A percentile compares a stretch with the other conserved stretches of the same genome.
phyloP scores from a whole-genome alignment of 495 filamentous ascomycete species.

The Neurospora sp. region DNA sequence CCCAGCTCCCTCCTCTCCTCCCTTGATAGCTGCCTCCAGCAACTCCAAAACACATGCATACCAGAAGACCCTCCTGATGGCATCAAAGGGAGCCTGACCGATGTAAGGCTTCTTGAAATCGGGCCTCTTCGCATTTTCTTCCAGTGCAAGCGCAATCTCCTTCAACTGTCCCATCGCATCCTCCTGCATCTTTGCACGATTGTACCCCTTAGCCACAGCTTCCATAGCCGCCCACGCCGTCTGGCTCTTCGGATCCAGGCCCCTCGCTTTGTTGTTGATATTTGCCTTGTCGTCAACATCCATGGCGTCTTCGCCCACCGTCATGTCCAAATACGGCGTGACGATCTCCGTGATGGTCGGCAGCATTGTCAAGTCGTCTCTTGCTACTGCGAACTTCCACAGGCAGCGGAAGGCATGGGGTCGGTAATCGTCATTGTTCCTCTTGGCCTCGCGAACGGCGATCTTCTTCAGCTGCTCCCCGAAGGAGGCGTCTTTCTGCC shows the following conservation, averaged over 20 bases:
- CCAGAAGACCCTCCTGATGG: conserved; percentile 24
- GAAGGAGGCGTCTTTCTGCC: conserved; percentile 39
- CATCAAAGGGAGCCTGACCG: conserved; percentile 11
- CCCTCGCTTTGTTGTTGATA: conserved; percentile 20
- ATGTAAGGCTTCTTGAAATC: conserved; percentile 18
- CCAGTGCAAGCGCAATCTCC: conserved; percentile 19
- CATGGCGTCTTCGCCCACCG: conserved; percentile 51
- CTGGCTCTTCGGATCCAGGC: conserved; percentile 22
- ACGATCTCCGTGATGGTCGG: conserved; percentile 56
- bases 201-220: conserved; percentile 31
- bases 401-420: conserved; percentile 64
- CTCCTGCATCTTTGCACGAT: conserved; percentile 24
- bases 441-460: conserved; percentile 75
- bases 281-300: conserved; percentile 34
- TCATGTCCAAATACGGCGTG: conserved; percentile 44
- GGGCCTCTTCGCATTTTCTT: conserved; percentile 2
- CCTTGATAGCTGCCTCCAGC: conserved; percentile 15
- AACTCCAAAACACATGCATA: conserved; percentile 23
- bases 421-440: conserved; percentile 73
- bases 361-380: conserved; percentile 57
- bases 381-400: conserved; percentile 55
- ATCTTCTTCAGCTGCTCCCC: conserved; percentile 46
- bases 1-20: conserved; percentile 3
- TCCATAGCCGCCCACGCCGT: conserved; percentile 32
- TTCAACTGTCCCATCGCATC: conserved; percentile 21